Evolutionary conservation across 345 rosid species (phyloP), one percentile per base, ranked within the genome.

Genomic region (Gossypium raimondii): DNA sequence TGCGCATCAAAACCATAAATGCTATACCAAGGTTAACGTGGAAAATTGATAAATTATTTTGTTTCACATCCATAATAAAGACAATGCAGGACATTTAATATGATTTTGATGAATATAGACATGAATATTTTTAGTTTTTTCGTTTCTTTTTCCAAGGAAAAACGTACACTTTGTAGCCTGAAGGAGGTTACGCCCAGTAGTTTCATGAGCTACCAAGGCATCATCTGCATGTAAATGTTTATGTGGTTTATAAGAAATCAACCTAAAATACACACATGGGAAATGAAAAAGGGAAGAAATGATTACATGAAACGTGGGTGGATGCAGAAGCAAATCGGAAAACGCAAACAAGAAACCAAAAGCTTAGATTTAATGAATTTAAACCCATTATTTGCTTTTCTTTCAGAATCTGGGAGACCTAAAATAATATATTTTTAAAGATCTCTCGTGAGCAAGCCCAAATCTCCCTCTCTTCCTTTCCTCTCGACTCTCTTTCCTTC

Each of bases 101-200:
- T 47, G 51, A 29, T 29, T 61, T 24, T 29, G 20, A 61, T 66
- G 29, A 18, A 20, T 66, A 4, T 66, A 66, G 67, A 17, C 18
- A 27, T 5, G 48, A 38, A 3, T 2, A 9, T 63, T 38, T 38
- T 3, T 63, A 1, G 25, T 64, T 5, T 34, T 34, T 34, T 34
- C 1, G 1, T 34, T 64, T 58, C 5, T 24, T 18, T 18, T 18
- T 11, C 1, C 10, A 4, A 20, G 13, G 11, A 6, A 9, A 67
- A 52, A 63, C 86, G 64, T 79, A 90, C 93, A 7, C 73, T 70
- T 76, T 78, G 78, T 84, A 70, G 87, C 82, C 81, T 92, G 97
- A 67, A 92, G 95, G 72, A 92, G 97, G 82, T 78, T 66, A 74
- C 95, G 92, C 76, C 87, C 84, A 22, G 82, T 57, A 38, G 73